Conservation (phyloP, 768 basidiomycete genomes). For the Amanita polypyramis region DNA sequence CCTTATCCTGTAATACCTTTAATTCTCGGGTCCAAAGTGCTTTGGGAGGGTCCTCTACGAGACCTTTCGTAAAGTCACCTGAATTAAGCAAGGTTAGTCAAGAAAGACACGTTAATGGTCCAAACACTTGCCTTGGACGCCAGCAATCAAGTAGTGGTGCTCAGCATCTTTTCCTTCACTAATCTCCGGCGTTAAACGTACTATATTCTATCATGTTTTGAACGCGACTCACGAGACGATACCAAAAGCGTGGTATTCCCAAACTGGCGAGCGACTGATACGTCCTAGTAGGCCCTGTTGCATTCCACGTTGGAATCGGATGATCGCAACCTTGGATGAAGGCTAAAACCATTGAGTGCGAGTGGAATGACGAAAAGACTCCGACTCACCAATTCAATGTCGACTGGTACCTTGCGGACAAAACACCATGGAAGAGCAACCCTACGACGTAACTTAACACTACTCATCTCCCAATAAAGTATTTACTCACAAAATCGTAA, state of each 20-base stretch:
- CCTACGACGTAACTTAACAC: conserved; percentile 22
- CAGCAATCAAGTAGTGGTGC: conserved; percentile 74
- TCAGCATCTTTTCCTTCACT: conserved; percentile 67
- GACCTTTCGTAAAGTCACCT: conserved; percentile 68
- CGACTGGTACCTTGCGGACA: conserved; percentile 60
- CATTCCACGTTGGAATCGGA: conserved; percentile 77
- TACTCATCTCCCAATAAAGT: not conserved
- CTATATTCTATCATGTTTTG: not conserved
- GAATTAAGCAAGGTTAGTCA: conserved; percentile 2
- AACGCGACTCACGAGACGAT: conserved; percentile 49
- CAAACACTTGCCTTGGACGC: conserved; percentile 43
- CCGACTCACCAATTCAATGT: conserved; percentile 58
- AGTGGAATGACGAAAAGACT: not conserved
- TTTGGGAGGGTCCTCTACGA: conserved; percentile 60
- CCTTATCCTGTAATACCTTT: conserved; percentile 35
- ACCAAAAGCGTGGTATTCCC: conserved; percentile 81
- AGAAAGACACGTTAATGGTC: not conserved
- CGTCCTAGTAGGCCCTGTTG: conserved; percentile 72
- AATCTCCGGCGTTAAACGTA: conserved; percentile 8
- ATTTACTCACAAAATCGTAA: conserved; percentile 58
- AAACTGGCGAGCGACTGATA: conserved; percentile 59
- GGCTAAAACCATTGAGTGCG: conserved; percentile 32
- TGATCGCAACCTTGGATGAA: conserved; percentile 67
- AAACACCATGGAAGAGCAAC: conserved; percentile 70
- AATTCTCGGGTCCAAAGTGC: conserved; percentile 72